Percentiles rank a stretch among this genome's conserved stretches.
phyloP scores from a whole-genome alignment of 2,329 filamentous ascomycete species.

The Aureobasidium melanogenum region DNA sequence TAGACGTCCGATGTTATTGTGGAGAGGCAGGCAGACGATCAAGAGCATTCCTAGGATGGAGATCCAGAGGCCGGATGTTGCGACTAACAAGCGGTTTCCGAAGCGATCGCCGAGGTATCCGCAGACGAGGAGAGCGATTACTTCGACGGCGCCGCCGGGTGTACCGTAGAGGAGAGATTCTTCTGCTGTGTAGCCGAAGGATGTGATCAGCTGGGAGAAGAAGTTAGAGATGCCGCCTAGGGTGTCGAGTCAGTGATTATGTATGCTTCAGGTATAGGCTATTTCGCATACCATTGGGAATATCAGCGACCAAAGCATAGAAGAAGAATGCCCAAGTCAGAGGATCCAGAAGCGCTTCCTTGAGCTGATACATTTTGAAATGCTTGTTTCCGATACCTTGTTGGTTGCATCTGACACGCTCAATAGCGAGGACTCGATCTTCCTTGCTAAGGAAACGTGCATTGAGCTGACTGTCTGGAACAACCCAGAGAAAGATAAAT shows the following conservation, averaged over 20 bases:
- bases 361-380: slow-evolving; percentile 59
- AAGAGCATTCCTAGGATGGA: slow-evolving; percentile 54
- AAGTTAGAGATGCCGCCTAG: slow-evolving; percentile 49
- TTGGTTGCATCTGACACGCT: slow-evolving; percentile 64
- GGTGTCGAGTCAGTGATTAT: slow-evolving; percentile 6
- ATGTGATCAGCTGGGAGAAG: slow-evolving; percentile 51
- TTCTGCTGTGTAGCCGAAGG: slow-evolving; percentile 56
- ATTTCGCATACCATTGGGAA: slow-evolving; percentile 42
- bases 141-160: slow-evolving; percentile 57
- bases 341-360: slow-evolving; percentile 49
- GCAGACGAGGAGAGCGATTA: slow-evolving; percentile 48
- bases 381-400: slow-evolving; percentile 65
- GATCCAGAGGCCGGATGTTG: slow-evolving; percentile 42
- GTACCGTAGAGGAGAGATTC: slow-evolving; percentile 57
- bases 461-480: slow-evolving; percentile 54
- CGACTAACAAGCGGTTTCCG: slow-evolving; percentile 49
- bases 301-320: slow-evolving; percentile 47
- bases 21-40: slow-evolving; percentile 53
- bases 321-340: slow-evolving; percentile 53
- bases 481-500: slow-evolving; percentile 34
- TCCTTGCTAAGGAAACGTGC: slow-evolving; percentile 54
- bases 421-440: slow-evolving; percentile 60
- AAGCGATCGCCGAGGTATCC: slow-evolving; percentile 50
- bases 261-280: background rate
- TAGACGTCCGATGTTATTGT: slow-evolving; percentile 49